Conservation (phyloP, 1,284 basidiomycete species). For the Pascua guehoae region DNA sequence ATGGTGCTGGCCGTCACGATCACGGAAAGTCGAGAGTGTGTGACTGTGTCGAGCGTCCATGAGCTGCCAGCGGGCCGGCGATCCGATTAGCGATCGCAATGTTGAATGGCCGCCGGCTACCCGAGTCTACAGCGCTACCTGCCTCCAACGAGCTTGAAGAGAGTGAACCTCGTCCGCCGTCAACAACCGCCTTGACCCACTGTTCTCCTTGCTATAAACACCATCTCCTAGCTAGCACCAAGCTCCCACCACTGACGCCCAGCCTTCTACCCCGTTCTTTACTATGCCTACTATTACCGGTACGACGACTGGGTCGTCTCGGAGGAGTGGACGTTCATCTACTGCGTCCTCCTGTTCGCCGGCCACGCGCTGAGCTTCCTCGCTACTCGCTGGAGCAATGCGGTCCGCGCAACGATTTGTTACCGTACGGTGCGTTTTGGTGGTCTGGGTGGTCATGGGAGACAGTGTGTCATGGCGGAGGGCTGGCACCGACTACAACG, state of each 20-base stretch:
- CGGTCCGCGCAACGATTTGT: constrained; percentile 72
- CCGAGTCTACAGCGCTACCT: no score
- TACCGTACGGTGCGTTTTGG: constrained; percentile 50
- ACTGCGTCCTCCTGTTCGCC: constrained; percentile 76
- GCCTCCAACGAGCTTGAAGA: no score
- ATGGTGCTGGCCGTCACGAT: no score
- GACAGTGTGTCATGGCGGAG: no score
- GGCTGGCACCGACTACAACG: no score
- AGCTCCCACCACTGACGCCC: not conserved
- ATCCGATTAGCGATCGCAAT: no score
- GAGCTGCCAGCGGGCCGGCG: no score
- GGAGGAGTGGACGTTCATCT: constrained; percentile 95
- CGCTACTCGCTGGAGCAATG: constrained; percentile 83
- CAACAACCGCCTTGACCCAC: not conserved
- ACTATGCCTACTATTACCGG: constrained; percentile 77
- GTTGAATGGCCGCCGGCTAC: no score
- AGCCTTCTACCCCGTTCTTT: constrained; percentile 79
- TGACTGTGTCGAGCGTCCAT: no score
- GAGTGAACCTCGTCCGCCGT: no score
- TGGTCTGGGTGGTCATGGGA: no score
- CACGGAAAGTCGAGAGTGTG: no score
- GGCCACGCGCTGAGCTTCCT: constrained; percentile 92
- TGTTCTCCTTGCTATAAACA: not conserved
- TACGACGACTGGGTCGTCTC: constrained; percentile 89
- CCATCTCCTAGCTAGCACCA: not conserved